These are phyloP conservation scores for Yamadazyma olivae DNA, from an alignment of 805 yeast genomes.

Conservation along the genomic window DNA sequence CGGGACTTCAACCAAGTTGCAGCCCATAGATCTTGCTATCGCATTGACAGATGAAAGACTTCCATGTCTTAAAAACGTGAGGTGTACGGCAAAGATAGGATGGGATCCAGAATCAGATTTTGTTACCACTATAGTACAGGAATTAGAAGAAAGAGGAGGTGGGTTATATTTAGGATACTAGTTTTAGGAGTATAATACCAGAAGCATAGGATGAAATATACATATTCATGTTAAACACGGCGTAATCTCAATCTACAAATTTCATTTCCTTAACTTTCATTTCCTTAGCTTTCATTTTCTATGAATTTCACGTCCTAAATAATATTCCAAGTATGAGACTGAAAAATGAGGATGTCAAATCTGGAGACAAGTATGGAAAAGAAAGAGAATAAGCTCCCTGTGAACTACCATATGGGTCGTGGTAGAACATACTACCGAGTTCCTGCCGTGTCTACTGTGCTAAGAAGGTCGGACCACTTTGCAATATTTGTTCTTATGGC, in stretches of 20 bases:
- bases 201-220: too few relatives aligned
- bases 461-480: conserved; percentile 18
- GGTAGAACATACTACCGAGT: neutral
- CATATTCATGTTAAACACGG: too few relatives aligned
- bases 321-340: too few relatives aligned
- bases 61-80: conserved; percentile 60
- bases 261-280: too few relatives aligned
- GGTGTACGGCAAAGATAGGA: conserved; percentile 74
- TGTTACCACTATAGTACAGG: conserved; percentile 52
- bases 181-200: too few relatives aligned
- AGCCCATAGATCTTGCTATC: conserved; percentile 84
- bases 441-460: neutral
- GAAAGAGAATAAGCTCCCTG: neutral
- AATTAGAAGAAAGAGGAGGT: conserved; percentile 72
- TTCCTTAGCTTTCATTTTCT: too few relatives aligned
- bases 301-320: too few relatives aligned
- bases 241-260: too few relatives aligned
- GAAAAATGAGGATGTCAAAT: too few relatives aligned
- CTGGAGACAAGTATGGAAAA: too few relatives aligned
- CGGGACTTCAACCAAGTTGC: conserved; percentile 79
- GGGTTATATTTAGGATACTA: conserved; percentile 57
- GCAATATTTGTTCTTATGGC: conserved; percentile 18
- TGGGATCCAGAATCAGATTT: conserved; percentile 64
- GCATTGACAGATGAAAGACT: conserved; percentile 78
- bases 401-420: neutral